These are phyloP conservation scores for Reticulascus tulasneorum DNA, from an alignment of 2,329 filamentous ascomycete genomes.

Conservation along the genomic window DNA sequence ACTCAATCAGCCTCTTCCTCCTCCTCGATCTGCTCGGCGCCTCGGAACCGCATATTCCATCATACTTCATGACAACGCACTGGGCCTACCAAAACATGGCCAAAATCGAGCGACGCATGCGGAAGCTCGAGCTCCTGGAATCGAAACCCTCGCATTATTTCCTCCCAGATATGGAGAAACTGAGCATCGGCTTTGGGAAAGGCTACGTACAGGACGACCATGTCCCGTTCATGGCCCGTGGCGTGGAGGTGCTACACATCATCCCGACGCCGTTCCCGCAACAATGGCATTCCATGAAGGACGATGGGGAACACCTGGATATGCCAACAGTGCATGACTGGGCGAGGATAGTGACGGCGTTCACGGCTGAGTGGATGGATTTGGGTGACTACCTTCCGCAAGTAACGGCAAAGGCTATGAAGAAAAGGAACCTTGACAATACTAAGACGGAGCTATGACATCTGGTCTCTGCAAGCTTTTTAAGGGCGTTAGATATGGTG, in stretches of 20 bases:
- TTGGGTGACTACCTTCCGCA: conserved; percentile 42
- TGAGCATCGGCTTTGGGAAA: conserved; percentile 35
- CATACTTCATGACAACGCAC: conserved; percentile 85
- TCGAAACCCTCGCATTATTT: conserved; percentile 55
- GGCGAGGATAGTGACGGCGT: conserved; percentile 78
- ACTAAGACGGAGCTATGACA: conserved; percentile 8
- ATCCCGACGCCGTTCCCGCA: conserved; percentile 79
- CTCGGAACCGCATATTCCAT: conserved; percentile 66
- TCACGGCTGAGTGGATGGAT: conserved; percentile 90
- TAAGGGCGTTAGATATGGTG: not conserved
- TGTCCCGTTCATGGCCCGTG: conserved; percentile 80
- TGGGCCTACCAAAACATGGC: conserved; percentile 86
- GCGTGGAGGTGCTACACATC: conserved; percentile 84
- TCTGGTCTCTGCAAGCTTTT: not conserved
- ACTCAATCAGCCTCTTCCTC: conserved; percentile 81
- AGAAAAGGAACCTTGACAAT: conserved; percentile 3
- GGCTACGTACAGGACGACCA: conserved; percentile 78
- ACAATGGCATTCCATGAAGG: conserved; percentile 83
- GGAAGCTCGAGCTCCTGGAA: conserved; percentile 62
- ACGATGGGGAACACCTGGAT: conserved; percentile 83
- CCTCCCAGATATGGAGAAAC: conserved; percentile 59
- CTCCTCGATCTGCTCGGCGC: conserved; percentile 86
- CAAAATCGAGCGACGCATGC: conserved; percentile 68
- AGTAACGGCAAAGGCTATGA: conserved; percentile 18
- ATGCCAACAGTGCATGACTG: conserved; percentile 78